phyloP scores from a whole-genome alignment of 176 grass and related monocot species.

The Carex littledalei region DNA sequence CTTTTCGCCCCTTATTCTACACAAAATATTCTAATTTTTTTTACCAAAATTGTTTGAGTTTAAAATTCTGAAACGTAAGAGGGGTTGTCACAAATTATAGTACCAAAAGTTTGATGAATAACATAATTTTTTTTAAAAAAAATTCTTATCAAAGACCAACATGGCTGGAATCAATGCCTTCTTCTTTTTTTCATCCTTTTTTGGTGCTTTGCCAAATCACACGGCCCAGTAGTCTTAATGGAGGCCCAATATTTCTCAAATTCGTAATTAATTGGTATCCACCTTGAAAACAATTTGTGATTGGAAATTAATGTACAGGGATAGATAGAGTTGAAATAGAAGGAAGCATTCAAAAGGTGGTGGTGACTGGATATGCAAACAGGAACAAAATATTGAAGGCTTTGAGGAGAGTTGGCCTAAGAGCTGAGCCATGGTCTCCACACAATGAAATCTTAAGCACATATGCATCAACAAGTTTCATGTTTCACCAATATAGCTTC shows the following conservation, averaged over 20 bases:
- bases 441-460: constrained; percentile 86
- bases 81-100: background rate
- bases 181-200: background rate
- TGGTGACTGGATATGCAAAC: constrained; percentile 84
- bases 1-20: background rate
- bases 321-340: constrained; percentile 97
- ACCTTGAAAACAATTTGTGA: background rate
- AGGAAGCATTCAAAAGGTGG: constrained; percentile 83
- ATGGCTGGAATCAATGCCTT: background rate
- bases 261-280: background rate
- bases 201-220: background rate
- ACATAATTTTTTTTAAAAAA: background rate
- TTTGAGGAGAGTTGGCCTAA: constrained; percentile 81
- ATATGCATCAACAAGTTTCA: constrained; percentile 58
- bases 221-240: background rate
- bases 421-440: constrained; percentile 83
- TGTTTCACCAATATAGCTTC: constrained; percentile 74
- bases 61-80: background rate
- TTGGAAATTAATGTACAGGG: constrained; percentile 35
- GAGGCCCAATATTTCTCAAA: background rate
- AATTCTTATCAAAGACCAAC: too few relatives aligned
- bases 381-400: constrained; percentile 96
- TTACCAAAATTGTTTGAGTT: background rate
- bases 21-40: background rate
- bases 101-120: background rate